Percentiles rank a stretch among this genome's conserved stretches.
These are phyloP conservation scores for Achaetomium macrosporum DNA, from an alignment of 2,329 filamentous ascomycete genomes.

Conservation along the genomic window DNA sequence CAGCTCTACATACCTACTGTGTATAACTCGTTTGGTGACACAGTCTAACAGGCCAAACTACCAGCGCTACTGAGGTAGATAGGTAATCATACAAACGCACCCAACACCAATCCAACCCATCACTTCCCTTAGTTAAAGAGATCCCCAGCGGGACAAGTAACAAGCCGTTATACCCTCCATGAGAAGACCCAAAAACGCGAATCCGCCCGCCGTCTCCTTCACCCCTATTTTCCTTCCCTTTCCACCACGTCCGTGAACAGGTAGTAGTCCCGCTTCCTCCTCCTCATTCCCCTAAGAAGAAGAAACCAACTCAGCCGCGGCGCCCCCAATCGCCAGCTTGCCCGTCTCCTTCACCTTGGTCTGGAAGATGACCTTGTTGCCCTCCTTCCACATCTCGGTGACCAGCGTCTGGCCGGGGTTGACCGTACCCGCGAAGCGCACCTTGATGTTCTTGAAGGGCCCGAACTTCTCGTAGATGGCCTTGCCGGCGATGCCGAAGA, in stretches of 20 bases:
- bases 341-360: conserved; percentile 87
- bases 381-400: conserved; percentile 93
- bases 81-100: no score
- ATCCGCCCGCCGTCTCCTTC: no score
- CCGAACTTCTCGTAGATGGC: conserved; percentile 78
- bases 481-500: conserved; percentile 86
- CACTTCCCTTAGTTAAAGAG: no score
- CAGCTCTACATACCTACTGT: no score
- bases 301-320: conserved; percentile 62
- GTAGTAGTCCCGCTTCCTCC: background rate
- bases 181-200: no score
- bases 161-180: no score
- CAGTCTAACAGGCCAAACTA: no score
- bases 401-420: conserved; percentile 82
- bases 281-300: conserved; percentile 23
- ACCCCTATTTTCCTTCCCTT: no score
- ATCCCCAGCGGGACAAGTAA: no score
- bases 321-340: conserved; percentile 77
- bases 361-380: conserved; percentile 74
- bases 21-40: no score
- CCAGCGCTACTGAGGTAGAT: no score
- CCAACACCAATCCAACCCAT: no score
- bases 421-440: conserved; percentile 81
- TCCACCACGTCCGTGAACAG: background rate
- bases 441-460: conserved; percentile 83